Percentiles rank a stretch among this genome's conserved stretches.
phyloP scores from a whole-genome alignment of 208 protist species.

The Crithidia sp. region DNA sequence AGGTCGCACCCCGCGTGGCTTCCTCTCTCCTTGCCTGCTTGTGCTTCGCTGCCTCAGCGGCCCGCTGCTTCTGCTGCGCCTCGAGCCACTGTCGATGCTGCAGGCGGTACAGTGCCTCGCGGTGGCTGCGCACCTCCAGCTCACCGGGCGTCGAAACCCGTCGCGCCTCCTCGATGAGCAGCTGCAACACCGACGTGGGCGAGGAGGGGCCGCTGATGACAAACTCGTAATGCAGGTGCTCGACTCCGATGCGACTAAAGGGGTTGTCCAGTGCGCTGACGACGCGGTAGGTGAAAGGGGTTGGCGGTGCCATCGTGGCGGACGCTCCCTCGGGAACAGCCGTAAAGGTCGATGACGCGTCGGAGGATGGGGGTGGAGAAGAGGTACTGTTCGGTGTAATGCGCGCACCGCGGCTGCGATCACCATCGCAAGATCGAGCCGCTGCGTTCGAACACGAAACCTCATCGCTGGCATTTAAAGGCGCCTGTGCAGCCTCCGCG shows the following conservation, averaged over 20 bases:
- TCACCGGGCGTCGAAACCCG: constrained; percentile 33
- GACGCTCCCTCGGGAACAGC: neutral
- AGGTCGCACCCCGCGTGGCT: neutral
- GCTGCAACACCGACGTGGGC: constrained; percentile 23
- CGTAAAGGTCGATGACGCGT: neutral
- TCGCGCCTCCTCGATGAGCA: constrained; percentile 41
- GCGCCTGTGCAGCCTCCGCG: neutral
- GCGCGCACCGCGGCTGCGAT: too few species aligned
- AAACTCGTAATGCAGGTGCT: constrained; percentile 32
- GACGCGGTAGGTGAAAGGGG: constrained; percentile 25
- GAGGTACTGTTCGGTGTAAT: too few species aligned
- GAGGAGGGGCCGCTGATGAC: constrained; percentile 35
- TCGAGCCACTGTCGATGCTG: constrained; percentile 31
- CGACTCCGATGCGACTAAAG: constrained; percentile 35
- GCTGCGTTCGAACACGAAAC: too few species aligned
- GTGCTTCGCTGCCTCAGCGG: neutral
- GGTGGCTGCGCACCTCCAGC: constrained; percentile 21
- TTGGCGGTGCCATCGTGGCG: constrained; percentile 1
- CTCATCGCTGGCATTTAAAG: neutral
- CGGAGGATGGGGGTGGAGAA: too few species aligned
- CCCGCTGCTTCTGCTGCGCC: neutral
- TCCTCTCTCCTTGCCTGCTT: neutral
- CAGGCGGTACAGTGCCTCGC: constrained; percentile 28
- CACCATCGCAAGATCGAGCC: too few species aligned
- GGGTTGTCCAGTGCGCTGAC: constrained; percentile 39